phyloP scores from a whole-genome alignment of 345 rosid species.

The Melaleuca quinquenervia region DNA sequence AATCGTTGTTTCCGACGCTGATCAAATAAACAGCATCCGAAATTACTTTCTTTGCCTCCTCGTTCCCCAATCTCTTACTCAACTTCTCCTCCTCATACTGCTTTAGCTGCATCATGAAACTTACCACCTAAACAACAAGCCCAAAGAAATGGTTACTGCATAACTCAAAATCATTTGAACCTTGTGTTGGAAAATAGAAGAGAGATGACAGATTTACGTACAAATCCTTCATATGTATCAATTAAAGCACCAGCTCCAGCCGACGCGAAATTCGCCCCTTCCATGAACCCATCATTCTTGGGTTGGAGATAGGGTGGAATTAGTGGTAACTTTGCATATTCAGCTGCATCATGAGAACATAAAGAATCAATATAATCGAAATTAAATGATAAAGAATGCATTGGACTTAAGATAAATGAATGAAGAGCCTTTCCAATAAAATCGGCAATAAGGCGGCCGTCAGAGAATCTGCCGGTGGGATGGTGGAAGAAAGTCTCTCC shows the following conservation, averaged over 20 bases:
- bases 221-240: constrained; percentile 25
- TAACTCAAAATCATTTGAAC: no score
- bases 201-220: neutral
- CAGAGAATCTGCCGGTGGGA: constrained; percentile 30
- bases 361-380: neutral
- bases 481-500: constrained; percentile 26
- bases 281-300: constrained; percentile 1
- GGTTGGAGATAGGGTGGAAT: constrained; percentile 35
- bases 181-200: neutral
- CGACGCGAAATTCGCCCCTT: constrained; percentile 34
- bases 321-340: constrained; percentile 27
- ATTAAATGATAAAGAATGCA: neutral
- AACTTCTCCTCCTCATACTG: neutral
- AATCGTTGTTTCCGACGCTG: neutral
- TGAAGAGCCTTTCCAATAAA: constrained; percentile 18
- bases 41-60: neutral
- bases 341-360: constrained; percentile 4
- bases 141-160: neutral
- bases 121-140: neutral
- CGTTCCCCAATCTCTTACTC: neutral
- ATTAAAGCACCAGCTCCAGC: constrained; percentile 39
- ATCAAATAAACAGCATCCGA: neutral
- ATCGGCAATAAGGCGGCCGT: constrained; percentile 35
- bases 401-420: neutral
- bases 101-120: neutral